Base-by-base conservation (phyloP, 306 rosid species). In the Trifolium repens region DNA sequence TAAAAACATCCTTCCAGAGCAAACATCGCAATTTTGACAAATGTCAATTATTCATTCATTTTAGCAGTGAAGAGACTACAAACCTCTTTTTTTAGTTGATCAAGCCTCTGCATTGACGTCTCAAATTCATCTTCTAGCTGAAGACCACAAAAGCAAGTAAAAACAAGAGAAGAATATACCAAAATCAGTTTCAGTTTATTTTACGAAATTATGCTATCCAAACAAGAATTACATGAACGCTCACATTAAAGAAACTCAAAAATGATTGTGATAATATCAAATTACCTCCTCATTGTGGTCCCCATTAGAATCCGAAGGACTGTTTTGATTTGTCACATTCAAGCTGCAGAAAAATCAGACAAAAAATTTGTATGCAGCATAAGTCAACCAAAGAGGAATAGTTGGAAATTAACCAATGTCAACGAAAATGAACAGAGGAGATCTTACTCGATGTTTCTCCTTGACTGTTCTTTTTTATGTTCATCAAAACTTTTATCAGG, bases 21-120 rank as follows among this genome's bases (percentile, higher is more conserved):
- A 59, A 58, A 16, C 62, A 15, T 57, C 53, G 53, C 17, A 71
- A 26, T 19, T 4, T 58, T 15, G 12, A 37, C 27, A 40, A 77
- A 68, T 11, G 72, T 43, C 37, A 37, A 76, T 54, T 34, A 62
- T 44, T 72, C 40, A 9, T 76, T 67, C 70, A 74, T 61, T 75
- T 71, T 42, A 74, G 30, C 43, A 71, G 32, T 39, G 40, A 72
- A 49, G 57, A 47, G 67, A 72, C 62, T 49, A 84, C 92, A 74
- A 66, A 94, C 98, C 99, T 92, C 96, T 46, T 83, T 81, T 83
- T 78, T 88, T 1, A 94, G 89, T 64, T 86, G 89, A 79, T 77
- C 89, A 72, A 87, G 75, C 82, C 65, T 82, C 46, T 64, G 80
- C 34, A 76, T 86, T 79, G 97, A 90, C 71, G 66, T 83, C 86